Conservation (phyloP, 2,329 filamentous ascomycete genomes). For the Pseudodiploospora longispora region DNA sequence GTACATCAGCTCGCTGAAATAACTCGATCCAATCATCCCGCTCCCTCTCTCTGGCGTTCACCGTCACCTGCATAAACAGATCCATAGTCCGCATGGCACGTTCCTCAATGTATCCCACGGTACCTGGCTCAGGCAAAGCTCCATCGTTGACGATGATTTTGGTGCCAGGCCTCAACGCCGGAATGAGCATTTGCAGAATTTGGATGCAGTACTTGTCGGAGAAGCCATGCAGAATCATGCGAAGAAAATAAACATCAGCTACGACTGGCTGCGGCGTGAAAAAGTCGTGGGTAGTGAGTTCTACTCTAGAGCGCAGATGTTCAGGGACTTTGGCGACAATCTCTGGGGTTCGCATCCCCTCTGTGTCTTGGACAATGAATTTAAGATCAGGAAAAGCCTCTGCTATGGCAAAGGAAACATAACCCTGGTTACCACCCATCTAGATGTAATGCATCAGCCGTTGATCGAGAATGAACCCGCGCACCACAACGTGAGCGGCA, state of each 20-base stretch:
- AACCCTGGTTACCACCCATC: conserved; percentile 10
- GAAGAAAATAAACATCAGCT: conserved; percentile 22
- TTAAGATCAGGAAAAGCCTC: conserved; percentile 6
- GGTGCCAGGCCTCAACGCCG: conserved; percentile 19
- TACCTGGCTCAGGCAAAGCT: conserved; percentile 15
- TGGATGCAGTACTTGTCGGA: conserved; percentile 23
- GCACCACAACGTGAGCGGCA: too few species aligned
- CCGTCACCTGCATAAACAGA: conserved; percentile 10
- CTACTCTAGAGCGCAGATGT: conserved; percentile 11
- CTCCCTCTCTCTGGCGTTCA: conserved; percentile 9
- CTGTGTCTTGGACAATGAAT: conserved; percentile 14
- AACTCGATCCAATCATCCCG: conserved; percentile 7
- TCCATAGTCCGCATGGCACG: conserved; percentile 6
- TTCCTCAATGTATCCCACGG: conserved; percentile 6
- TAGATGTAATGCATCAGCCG: not conserved
- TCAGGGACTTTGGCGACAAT: conserved; percentile 13
- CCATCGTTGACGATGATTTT: conserved; percentile 19
- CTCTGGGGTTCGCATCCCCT: conserved; percentile 13
- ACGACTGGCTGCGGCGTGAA: conserved; percentile 18
- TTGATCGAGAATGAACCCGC: too few species aligned
- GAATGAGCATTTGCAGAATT: conserved; percentile 22
- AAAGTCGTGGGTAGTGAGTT: conserved; percentile 20
- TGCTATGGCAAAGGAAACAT: conserved; percentile 8
- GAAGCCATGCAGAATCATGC: conserved; percentile 26
- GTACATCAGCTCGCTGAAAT: conserved; percentile 6